Evolutionary conservation across 208 protist genomes (phyloP).

Genomic region (Trypanosoma congolense): DNA sequence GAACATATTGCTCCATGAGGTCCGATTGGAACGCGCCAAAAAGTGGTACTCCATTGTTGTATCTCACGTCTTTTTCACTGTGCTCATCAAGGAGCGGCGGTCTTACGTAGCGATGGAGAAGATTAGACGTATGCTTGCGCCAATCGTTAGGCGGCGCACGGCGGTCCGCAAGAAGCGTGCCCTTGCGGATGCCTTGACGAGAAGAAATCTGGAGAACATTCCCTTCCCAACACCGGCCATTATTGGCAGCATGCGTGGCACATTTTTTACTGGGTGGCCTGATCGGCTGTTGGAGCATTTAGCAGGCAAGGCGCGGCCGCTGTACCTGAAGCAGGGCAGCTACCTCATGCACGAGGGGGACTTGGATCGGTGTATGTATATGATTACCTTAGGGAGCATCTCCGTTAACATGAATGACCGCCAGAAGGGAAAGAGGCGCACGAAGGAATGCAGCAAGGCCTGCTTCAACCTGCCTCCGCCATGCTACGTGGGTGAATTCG

Average conservation of each 20-base stretch:
- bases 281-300: slow-evolving; percentile 62
- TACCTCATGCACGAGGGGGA: slow-evolving; percentile 89
- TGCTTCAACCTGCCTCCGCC: slow-evolving; percentile 67
- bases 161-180: slow-evolving; percentile 29
- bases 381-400: slow-evolving; percentile 71
- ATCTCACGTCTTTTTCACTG: slow-evolving; percentile 80
- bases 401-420: slow-evolving; percentile 70
- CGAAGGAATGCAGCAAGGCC: slow-evolving; percentile 68
- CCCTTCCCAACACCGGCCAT: slow-evolving; percentile 70
- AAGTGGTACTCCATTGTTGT: slow-evolving; percentile 74
- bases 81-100: slow-evolving; percentile 69
- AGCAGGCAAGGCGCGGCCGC: slow-evolving; percentile 48
- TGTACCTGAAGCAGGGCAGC: slow-evolving; percentile 50
- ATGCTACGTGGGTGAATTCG: slow-evolving; percentile 87
- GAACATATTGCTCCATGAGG: slow-evolving; percentile 50
- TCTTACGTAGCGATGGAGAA: slow-evolving; percentile 68
- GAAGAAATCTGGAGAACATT: slow-evolving; percentile 55
- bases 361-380: slow-evolving; percentile 81
- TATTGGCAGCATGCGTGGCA: slow-evolving; percentile 79
- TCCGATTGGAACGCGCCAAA: slow-evolving; percentile 37
- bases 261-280: slow-evolving; percentile 83
- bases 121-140: slow-evolving; percentile 58
- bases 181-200: slow-evolving; percentile 38
- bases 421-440: slow-evolving; percentile 64
- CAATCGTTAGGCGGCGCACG: slow-evolving; percentile 58